Conservation (phyloP, 1,284 basidiomycete genomes). For the Exobasidium rhododendri region DNA sequence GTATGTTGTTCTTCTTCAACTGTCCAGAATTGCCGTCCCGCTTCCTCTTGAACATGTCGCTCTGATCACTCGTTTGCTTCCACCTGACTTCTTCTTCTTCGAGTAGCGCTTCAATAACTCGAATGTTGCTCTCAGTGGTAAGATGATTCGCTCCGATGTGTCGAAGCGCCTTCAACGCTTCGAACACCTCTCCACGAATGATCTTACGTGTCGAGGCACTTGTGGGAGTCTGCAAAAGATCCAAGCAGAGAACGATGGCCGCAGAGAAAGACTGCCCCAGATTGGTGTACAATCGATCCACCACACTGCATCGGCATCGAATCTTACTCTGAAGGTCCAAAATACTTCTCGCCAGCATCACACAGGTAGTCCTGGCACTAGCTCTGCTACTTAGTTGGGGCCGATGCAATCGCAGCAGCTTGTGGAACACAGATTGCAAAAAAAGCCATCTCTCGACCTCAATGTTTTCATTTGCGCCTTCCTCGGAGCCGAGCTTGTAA, state of each 20-base stretch:
- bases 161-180: conserved; percentile 43
- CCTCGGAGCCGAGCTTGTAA: conserved; percentile 42
- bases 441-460: conserved; percentile 51
- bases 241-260: conserved; percentile 46
- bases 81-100: conserved; percentile 48
- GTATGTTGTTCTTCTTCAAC: conserved; percentile 32
- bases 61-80: conserved; percentile 24
- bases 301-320: conserved; percentile 37
- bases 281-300: conserved; percentile 45
- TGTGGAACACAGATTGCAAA: conserved; percentile 48
- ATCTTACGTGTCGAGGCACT: conserved; percentile 22
- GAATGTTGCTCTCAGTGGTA: conserved; percentile 38
- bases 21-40: conserved; percentile 11
- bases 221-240: conserved; percentile 42
- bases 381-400: conserved; percentile 31
- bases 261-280: conserved; percentile 46
- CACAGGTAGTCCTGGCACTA: conserved; percentile 41
- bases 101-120: conserved; percentile 46
- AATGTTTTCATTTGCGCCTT: conserved; percentile 21
- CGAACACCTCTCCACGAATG: conserved; percentile 44
- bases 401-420: conserved; percentile 45
- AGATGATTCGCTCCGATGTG: conserved; percentile 31
- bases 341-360: conserved; percentile 43
- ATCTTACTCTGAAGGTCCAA: conserved; percentile 50
- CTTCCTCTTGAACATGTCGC: conserved; percentile 21